Percentiles rank a stretch among this genome's conserved stretches.
These are phyloP conservation scores for Fusarium verrucosum DNA, from an alignment of 2,329 filamentous ascomycete species.

Conservation along the genomic window DNA sequence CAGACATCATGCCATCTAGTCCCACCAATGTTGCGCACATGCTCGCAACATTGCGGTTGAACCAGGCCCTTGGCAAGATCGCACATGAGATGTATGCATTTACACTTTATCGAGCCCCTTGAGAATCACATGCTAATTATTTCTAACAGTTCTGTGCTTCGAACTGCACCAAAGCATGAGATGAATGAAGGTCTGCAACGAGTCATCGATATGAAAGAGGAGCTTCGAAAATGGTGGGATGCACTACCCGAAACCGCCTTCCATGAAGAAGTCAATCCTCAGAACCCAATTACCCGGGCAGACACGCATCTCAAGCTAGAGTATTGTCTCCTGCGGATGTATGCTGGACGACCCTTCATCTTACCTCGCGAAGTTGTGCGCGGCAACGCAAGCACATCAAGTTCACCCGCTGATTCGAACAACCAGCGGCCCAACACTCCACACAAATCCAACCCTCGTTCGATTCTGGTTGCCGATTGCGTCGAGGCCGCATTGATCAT, in stretches of 20 bases:
- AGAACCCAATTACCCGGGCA: slow-evolving; percentile 55
- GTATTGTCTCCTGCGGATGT: slow-evolving; percentile 63
- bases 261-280: slow-evolving; percentile 52
- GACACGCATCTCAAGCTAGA: slow-evolving; percentile 62
- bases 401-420: slow-evolving; percentile 46
- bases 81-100: slow-evolving; percentile 52
- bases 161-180: slow-evolving; percentile 46
- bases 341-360: slow-evolving; percentile 63
- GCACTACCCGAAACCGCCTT: slow-evolving; percentile 47
- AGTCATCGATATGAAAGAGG: slow-evolving; percentile 50
- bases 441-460: slow-evolving; percentile 46
- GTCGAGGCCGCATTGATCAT: slow-evolving; percentile 62
- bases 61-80: slow-evolving; percentile 49
- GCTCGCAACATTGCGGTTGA: slow-evolving; percentile 54
- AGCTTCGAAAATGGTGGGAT: slow-evolving; percentile 53
- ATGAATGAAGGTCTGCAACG: slow-evolving; percentile 47
- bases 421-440: slow-evolving; percentile 41
- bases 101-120: neutral
- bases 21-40: slow-evolving; percentile 57
- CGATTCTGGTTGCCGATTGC: slow-evolving; percentile 60
- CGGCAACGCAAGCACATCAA: slow-evolving; percentile 44
- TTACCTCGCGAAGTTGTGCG: slow-evolving; percentile 49
- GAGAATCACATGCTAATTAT: slow-evolving; percentile 9
- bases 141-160: slow-evolving; percentile 47
- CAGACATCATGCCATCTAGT: slow-evolving; percentile 54